Base-by-base conservation (phyloP, 805 yeast genomes). In the Lipomyces yamadae region DNA sequence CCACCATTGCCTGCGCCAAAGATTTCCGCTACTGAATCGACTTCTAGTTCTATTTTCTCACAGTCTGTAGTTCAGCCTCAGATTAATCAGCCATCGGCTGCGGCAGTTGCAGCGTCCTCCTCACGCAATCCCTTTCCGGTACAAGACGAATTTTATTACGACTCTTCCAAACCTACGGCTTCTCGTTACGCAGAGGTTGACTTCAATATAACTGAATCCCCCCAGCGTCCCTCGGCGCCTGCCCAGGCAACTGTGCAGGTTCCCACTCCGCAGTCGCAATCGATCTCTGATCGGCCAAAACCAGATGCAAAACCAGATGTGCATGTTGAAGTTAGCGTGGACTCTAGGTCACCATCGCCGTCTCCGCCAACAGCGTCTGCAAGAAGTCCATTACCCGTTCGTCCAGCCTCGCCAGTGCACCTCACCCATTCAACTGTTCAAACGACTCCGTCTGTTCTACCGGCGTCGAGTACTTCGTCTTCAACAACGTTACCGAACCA, bases 71-170 rank as follows among this genome's bases (percentile, higher is more conserved):
- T 64, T 7, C 57, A 66, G 3, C 15, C 57, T 30, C 60, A 39
- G 37, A 33, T 15, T 6, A 53, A 2, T 48, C 60, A 29, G 53
- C 58, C 29, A 6, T 53, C 35, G n/a, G 42, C 55, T 15, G 55
- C 30, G 32, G 54, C 30, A 24, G 24, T 24, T 24, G 24, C 24
- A 3, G 58, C 53, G n/a, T 3, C 60, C 7, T 61, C 57, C 53
- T 52, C 65, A n/a, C 64, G 65, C 24, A 67, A 67, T 32, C 70
- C 70, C 15, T 67, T 67, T 59, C 70, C 69, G 24, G 66, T 66
- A 35, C 56, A 50, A 3, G 63, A 33, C 18, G 35, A 42, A 33
- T 35, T 29, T 24, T 11, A 24, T 33, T 29, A 30, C 52, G 24
- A 62, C 32, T 37, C 57, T 34, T 55, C 50, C 8, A n/a, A 58